phyloP scores from a whole-genome alignment of 176 grass and related monocot species.

The Bothriochloa decipiens region DNA sequence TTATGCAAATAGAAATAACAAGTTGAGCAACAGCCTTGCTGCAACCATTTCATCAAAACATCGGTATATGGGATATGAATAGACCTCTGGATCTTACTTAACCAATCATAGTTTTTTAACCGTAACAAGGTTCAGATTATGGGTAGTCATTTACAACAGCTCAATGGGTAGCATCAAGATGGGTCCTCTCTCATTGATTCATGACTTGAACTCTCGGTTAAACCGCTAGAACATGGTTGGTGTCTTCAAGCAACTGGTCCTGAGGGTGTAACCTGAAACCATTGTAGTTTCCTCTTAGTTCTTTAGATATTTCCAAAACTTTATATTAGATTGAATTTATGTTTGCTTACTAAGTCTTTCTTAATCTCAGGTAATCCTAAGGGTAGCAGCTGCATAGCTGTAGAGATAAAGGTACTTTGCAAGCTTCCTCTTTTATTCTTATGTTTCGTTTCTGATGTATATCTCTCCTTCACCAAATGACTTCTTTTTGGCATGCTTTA shows the following conservation, averaged over 20 bases:
- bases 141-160: no score
- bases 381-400: slow-evolving; percentile 62
- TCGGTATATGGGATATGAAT: not conserved
- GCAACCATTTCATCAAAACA: slow-evolving; percentile 13
- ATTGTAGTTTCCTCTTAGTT: not conserved
- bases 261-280: not conserved
- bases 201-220: slow-evolving; percentile 19
- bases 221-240: not conserved
- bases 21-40: slow-evolving; percentile 1
- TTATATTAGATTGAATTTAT: slow-evolving; percentile 15
- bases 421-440: slow-evolving; percentile 25
- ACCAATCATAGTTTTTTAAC: not conserved
- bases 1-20: slow-evolving; percentile 11
- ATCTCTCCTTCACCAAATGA: not conserved
- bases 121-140: not conserved
- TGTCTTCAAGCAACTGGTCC: not conserved
- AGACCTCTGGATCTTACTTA: not conserved
- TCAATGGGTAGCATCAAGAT: slow-evolving; percentile 23
- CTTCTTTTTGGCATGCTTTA: slow-evolving; percentile 11
- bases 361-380: slow-evolving; percentile 66
- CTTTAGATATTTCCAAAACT: slow-evolving; percentile 29
- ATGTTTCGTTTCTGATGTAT: slow-evolving; percentile 33
- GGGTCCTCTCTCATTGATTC: not conserved
- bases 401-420: slow-evolving; percentile 93
- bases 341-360: slow-evolving; percentile 20